A percentile compares a stretch with the other conserved stretches of the same genome.
Conservation (phyloP, 2,329 filamentous ascomycete species). For the Gremmenia infestans region DNA sequence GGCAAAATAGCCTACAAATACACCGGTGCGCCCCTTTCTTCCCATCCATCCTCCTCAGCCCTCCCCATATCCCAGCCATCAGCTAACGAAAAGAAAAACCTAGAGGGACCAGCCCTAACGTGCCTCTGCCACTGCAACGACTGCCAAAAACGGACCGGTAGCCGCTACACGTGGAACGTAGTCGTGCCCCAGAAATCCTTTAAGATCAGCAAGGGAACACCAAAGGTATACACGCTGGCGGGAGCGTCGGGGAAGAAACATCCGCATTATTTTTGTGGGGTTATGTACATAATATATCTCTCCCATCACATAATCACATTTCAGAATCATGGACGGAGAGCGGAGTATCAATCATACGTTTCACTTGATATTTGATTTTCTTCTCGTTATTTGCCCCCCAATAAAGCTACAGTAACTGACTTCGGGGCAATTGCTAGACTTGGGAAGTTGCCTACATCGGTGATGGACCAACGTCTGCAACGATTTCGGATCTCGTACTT, state of each 20-base stretch:
- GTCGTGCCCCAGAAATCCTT: not conserved
- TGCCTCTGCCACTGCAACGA: not conserved
- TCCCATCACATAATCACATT: too few species aligned
- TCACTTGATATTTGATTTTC: too few species aligned
- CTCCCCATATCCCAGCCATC: not conserved
- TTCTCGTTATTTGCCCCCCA: too few species aligned
- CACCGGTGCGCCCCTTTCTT: not conserved
- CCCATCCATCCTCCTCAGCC: too few species aligned
- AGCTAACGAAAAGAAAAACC: not conserved
- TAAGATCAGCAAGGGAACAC: not conserved
- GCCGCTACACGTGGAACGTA: not conserved
- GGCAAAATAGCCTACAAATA: not conserved
- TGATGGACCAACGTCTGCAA: too few species aligned
- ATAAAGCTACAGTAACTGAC: too few species aligned
- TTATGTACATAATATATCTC: not conserved
- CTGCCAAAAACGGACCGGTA: not conserved
- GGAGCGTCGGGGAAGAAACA: not conserved
- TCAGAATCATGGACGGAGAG: too few species aligned
- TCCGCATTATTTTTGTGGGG: not conserved
- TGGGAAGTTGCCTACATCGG: too few species aligned
- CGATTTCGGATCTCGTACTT: too few species aligned
- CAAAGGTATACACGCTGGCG: not conserved
- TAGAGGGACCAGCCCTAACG: not conserved
- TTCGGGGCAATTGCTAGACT: too few species aligned
- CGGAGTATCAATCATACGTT: too few species aligned